These are phyloP conservation scores for Geotrichum europaeum DNA, from an alignment of 1,139 yeast species.

Conservation along the genomic window DNA sequence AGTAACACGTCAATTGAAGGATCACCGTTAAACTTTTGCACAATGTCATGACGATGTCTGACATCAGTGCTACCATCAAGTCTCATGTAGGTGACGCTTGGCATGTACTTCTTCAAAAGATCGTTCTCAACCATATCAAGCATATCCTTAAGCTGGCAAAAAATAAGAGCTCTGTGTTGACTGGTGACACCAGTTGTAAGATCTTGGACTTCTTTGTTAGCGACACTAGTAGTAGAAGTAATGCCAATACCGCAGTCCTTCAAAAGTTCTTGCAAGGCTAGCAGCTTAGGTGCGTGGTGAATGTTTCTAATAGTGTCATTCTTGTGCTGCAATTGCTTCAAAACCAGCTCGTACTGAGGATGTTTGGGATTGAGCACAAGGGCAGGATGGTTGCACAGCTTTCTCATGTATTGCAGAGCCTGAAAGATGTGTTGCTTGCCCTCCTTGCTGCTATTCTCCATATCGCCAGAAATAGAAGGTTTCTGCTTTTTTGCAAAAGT, in stretches of 20 bases:
- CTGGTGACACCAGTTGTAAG: slow-evolving; percentile 72
- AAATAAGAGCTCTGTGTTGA: slow-evolving; percentile 90
- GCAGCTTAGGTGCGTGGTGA: slow-evolving; percentile 82
- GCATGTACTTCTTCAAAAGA: slow-evolving; percentile 73
- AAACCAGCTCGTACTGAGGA: slow-evolving; percentile 71
- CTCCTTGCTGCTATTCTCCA: slow-evolving; percentile 42
- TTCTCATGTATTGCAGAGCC: slow-evolving; percentile 95
- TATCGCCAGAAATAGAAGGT: slow-evolving; percentile 59
- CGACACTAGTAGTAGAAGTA: slow-evolving; percentile 26
- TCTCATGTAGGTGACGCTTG: slow-evolving; percentile 89
- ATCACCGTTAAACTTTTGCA: slow-evolving; percentile 86
- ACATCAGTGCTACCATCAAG: slow-evolving; percentile 95
- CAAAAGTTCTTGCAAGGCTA: slow-evolving; percentile 73
- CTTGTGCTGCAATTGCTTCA: slow-evolving; percentile 51
- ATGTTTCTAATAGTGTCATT: slow-evolving; percentile 62
- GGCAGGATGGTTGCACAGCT: slow-evolving; percentile 94
- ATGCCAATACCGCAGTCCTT: slow-evolving; percentile 91
- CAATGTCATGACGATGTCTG: slow-evolving; percentile 84
- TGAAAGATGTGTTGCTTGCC: slow-evolving; percentile 93
- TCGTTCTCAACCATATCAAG: slow-evolving; percentile 93
- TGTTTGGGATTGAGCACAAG: slow-evolving; percentile 80
- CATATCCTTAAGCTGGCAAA: slow-evolving; percentile 97
- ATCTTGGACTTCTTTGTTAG: slow-evolving; percentile 26
- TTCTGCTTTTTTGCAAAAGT: slow-evolving; percentile 91
- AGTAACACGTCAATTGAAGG: slow-evolving; percentile 93